Evolutionary conservation across 2,329 filamentous ascomycete species (phyloP).

Genomic region (Fusarium buharicum): DNA sequence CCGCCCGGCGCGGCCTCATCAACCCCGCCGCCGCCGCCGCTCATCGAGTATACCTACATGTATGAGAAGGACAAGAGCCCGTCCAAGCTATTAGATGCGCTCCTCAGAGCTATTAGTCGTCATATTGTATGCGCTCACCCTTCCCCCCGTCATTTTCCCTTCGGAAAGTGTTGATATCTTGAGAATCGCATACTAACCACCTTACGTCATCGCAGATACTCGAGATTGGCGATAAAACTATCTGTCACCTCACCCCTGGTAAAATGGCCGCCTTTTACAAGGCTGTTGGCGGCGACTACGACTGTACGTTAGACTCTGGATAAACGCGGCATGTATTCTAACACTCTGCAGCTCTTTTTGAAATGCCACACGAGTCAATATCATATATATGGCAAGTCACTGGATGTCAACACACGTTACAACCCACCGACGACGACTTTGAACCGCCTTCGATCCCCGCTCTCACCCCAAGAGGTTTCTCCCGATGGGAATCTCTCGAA

Average conservation of each 20-base stretch:
- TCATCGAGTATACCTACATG: slow-evolving; percentile 70
- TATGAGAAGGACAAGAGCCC: slow-evolving; percentile 75
- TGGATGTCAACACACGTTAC: slow-evolving; percentile 88
- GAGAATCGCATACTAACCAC: slow-evolving; percentile 32
- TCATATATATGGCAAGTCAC: slow-evolving; percentile 93
- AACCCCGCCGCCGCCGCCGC: slow-evolving; percentile 43
- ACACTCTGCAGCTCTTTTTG: slow-evolving; percentile 72
- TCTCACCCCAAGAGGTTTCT: slow-evolving; percentile 84
- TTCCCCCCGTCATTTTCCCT: neutral
- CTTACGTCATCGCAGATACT: slow-evolving; percentile 56
- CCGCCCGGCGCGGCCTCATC: slow-evolving; percentile 38
- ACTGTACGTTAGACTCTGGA: slow-evolving; percentile 59
- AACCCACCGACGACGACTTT: slow-evolving; percentile 79
- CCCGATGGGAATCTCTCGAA: slow-evolving; percentile 93
- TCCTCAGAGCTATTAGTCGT: slow-evolving; percentile 74
- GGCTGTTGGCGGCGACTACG: slow-evolving; percentile 78
- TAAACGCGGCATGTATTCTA: slow-evolving; percentile 10
- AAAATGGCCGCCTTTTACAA: slow-evolving; percentile 84
- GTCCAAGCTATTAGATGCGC: slow-evolving; percentile 72
- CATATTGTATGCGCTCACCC: slow-evolving; percentile 69
- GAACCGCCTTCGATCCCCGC: slow-evolving; percentile 81
- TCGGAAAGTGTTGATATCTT: neutral
- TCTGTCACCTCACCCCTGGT: slow-evolving; percentile 66
- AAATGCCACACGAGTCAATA: slow-evolving; percentile 77
- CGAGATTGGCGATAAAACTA: slow-evolving; percentile 67